Percentiles rank a stretch among this genome's conserved stretches.
phyloP scores from a whole-genome alignment of 495 filamentous ascomycete genomes.

The Xylaria longipes region DNA sequence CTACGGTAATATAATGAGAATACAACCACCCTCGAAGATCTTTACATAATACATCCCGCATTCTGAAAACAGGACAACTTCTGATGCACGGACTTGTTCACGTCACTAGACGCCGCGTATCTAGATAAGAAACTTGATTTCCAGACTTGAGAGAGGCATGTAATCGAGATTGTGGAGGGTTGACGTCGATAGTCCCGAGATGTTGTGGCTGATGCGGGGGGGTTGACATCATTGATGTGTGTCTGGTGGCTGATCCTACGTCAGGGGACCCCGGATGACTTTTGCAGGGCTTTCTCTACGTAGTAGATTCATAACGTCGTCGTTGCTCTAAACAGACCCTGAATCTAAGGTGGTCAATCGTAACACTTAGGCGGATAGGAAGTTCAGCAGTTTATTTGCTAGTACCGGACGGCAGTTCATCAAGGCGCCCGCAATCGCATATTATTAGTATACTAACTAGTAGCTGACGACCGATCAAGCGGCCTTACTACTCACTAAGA shows the following conservation, averaged over 20 bases:
- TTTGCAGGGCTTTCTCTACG: neutral
- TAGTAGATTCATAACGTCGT: neutral
- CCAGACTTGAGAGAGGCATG: neutral
- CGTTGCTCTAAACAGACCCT: no score
- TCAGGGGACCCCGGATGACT: neutral
- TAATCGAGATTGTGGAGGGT: slow-evolving; percentile 23
- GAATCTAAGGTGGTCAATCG: neutral
- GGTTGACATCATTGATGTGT: slow-evolving; percentile 22
- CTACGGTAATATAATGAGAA: slow-evolving; percentile 10
- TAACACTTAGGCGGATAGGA: neutral
- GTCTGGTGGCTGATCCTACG: slow-evolving; percentile 13
- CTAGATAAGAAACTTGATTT: slow-evolving; percentile 20
- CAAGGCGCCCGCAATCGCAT: neutral
- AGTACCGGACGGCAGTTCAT: neutral
- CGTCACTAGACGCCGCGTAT: slow-evolving; percentile 11
- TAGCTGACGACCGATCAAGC: neutral
- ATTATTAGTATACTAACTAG: neutral
- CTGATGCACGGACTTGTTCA: neutral
- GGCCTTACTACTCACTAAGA: neutral
- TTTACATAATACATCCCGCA: slow-evolving; percentile 11
- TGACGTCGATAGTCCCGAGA: slow-evolving; percentile 11
- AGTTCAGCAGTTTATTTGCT: neutral
- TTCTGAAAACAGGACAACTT: slow-evolving; percentile 7
- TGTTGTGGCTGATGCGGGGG: slow-evolving; percentile 16
- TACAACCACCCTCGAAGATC: neutral